Conservation (phyloP, 2,329 filamentous ascomycete genomes). For the Verticillium nonalfalfae region DNA sequence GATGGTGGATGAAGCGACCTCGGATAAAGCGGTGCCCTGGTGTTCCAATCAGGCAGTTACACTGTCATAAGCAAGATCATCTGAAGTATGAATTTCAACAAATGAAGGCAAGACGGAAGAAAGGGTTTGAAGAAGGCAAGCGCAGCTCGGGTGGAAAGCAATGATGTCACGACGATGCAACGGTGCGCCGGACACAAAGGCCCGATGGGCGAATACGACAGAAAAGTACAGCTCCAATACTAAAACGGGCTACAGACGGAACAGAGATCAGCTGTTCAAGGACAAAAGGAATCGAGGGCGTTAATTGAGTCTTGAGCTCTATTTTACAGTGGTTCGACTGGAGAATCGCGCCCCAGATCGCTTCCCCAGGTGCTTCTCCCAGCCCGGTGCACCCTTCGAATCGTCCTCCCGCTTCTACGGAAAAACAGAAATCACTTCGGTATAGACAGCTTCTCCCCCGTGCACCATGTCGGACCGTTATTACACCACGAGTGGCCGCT, state of each 20-base stretch:
- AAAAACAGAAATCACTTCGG: constrained; percentile 36
- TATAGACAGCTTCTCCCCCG: constrained; percentile 40
- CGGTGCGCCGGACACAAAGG: not conserved
- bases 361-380: constrained; percentile 23
- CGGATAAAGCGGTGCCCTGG: too few relatives aligned
- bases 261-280: constrained; percentile 14
- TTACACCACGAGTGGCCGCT: constrained; percentile 29
- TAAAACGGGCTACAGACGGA: not conserved
- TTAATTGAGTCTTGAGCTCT: constrained; percentile 56
- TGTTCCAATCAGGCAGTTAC: too few relatives aligned
- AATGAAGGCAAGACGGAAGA: not conserved
- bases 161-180: not conserved
- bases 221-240: not conserved
- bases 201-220: not conserved
- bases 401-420: constrained; percentile 37
- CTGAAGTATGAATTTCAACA: too few relatives aligned
- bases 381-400: constrained; percentile 38
- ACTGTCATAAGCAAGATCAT: too few relatives aligned
- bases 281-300: constrained; percentile 56
- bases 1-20: not conserved
- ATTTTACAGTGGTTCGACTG: constrained; percentile 55
- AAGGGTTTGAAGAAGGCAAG: not conserved
- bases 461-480: constrained; percentile 17
- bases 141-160: not conserved
- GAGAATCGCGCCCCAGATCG: constrained; percentile 30